Percentiles rank a stretch among this genome's conserved stretches.
phyloP scores from a whole-genome alignment of 2,329 filamentous ascomycete species.

The Pyrenochaeta sp. region DNA sequence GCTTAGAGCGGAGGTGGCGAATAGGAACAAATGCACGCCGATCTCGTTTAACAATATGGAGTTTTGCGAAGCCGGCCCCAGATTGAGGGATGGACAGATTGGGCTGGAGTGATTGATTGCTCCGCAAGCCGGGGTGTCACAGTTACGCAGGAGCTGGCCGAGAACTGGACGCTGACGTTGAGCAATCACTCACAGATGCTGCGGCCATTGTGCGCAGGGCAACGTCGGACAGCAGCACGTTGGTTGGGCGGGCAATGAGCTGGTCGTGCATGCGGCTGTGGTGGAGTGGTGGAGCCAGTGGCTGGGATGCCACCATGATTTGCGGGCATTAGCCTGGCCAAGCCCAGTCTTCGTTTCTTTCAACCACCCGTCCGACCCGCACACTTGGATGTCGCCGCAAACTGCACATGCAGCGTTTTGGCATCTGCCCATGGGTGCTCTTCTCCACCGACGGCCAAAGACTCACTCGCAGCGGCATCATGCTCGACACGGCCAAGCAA shows the following conservation, averaged over 20 bases:
- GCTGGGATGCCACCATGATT: conserved; percentile 21
- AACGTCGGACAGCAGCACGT: conserved; percentile 19
- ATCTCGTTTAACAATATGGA: conserved; percentile 21
- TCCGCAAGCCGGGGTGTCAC: conserved; percentile 9
- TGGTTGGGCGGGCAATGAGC: conserved; percentile 27
- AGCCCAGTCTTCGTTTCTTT: conserved; percentile 12
- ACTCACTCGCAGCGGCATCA: conserved; percentile 1
- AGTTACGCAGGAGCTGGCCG: conserved; percentile 5
- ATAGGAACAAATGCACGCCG: conserved; percentile 13
- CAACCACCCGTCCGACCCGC: conserved; percentile 28
- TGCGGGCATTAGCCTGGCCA: conserved; percentile 35
- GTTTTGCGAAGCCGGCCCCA: conserved; percentile 19
- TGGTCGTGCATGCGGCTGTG: conserved; percentile 31
- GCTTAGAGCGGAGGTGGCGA: conserved; percentile 11
- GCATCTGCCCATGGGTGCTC: neutral
- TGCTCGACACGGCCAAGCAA: neutral
- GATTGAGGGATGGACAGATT: conserved; percentile 15
- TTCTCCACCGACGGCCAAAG: conserved; percentile 1
- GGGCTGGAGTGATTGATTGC: conserved; percentile 14
- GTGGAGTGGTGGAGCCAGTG: conserved; percentile 25
- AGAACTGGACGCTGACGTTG: neutral
- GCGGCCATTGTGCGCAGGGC: conserved; percentile 14
- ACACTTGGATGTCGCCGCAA: conserved; percentile 21
- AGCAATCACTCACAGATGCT: neutral
- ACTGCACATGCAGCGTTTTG: neutral